Percentiles rank a stretch among this genome's conserved stretches.
Evolutionary conservation across 768 basidiomycete genomes (phyloP).

Genomic region (Russula compacta): DNA sequence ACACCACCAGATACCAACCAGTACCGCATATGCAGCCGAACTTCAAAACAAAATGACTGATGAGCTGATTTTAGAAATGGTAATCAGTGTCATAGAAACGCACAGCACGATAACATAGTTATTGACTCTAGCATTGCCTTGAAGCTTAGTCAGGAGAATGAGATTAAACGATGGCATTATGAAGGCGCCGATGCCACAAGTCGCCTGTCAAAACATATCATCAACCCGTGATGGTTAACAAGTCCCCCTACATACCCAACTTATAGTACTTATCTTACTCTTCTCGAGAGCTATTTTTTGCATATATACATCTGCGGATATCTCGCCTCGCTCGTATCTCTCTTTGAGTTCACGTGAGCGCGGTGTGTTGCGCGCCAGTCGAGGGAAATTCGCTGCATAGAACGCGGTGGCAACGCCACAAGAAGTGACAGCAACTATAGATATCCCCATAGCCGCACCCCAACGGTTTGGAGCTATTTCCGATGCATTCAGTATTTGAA

Average conservation of each 20-base stretch:
- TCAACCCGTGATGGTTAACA: too few species aligned
- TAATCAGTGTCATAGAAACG: slow-evolving; percentile 17
- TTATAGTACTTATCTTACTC: slow-evolving; percentile 78
- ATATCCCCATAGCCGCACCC: slow-evolving; percentile 66
- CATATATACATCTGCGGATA: slow-evolving; percentile 56
- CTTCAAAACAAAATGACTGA: too few species aligned
- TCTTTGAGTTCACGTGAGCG: slow-evolving; percentile 47
- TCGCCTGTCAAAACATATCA: slow-evolving; percentile 36
- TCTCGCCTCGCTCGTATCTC: slow-evolving; percentile 51
- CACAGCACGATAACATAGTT: slow-evolving; percentile 69
- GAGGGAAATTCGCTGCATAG: slow-evolving; percentile 70
- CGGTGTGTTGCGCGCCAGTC: slow-evolving; percentile 69
- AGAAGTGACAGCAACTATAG: slow-evolving; percentile 68
- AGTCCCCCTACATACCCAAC: slow-evolving; percentile 43
- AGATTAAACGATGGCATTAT: slow-evolving; percentile 56
- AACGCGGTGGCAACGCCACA: slow-evolving; percentile 79
- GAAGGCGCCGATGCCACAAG: slow-evolving; percentile 71
- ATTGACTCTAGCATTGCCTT: slow-evolving; percentile 50
- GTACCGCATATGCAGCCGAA: slow-evolving; percentile 52
- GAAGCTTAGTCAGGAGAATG: slow-evolving; percentile 56
- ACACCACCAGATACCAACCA: slow-evolving; percentile 88
- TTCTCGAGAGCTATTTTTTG: slow-evolving; percentile 71
- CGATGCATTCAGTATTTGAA: not conserved
- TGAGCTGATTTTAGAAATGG: too few species aligned
- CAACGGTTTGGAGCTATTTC: slow-evolving; percentile 53